Base-by-base conservation (phyloP, 129 eudicot genomes). In the Lactuca sativa region DNA sequence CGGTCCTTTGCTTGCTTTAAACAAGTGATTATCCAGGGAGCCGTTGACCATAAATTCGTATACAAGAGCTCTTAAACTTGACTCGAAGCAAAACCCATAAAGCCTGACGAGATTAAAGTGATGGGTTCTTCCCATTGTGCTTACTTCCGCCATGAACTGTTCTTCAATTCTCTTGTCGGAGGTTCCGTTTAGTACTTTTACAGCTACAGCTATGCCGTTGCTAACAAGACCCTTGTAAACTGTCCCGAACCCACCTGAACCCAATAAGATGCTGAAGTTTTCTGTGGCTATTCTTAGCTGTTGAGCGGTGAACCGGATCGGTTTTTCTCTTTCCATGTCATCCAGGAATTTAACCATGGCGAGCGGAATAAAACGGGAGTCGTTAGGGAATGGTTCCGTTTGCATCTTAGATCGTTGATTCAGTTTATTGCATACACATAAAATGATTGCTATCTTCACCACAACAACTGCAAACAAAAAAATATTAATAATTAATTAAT, bases 71-170 rank as follows among this genome's bases (percentile, higher is more conserved):
- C 49, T 32, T 47, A 80, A 43, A 55, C 44, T 49, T n/a, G 64
- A 14, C 4, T 74, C 76, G 21, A 79, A 61, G 41, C 85, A 81
- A 49, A 73, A 69, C 25, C 78, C 67, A 56, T 53, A 79, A 13
- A 56, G 76, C 25, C 70, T 59, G 10, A 78, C 71, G 3, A 78
- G 71, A 38, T 78, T 73, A 18, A 66, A 49, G 57, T 78, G 82
- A 38, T 67, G 74, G 34, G 79, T 79, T 60, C 70, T 73, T 57
- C 78, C 83, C 68, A 79, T 66, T 0, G 83, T 79, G 63, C 75
- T 60, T 12, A 79, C 66, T 64, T 79, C 78, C 1, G 75, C 78
- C 78, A 72, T 58, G 59, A 79, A 79, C 32, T 73, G 83, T 25
- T 79, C 67, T 25, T 59, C 71, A 1, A 79, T 59, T 56, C 54